phyloP scores from a whole-genome alignment of 2,329 filamentous ascomycete genomes.

The Colletotrichum sp. region DNA sequence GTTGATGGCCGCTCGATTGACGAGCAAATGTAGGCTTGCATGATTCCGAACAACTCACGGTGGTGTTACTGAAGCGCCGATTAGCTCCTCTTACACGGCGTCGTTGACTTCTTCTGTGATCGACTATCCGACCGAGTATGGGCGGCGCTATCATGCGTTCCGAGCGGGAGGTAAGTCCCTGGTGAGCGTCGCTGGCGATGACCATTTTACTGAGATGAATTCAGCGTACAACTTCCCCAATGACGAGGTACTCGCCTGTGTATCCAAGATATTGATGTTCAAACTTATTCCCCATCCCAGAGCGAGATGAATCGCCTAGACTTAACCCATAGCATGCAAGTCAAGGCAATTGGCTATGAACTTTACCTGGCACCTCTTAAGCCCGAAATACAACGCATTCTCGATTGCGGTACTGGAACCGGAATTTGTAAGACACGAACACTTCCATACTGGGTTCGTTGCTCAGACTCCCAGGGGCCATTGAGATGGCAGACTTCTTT shows the following conservation, averaged over 20 bases:
- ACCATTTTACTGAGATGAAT: neutral
- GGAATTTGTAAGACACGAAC: neutral
- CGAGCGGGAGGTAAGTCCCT: neutral
- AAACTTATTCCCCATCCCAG: neutral
- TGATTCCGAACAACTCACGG: neutral
- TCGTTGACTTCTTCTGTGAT: neutral
- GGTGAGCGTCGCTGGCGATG: neutral
- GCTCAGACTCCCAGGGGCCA: neutral
- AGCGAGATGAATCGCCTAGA: neutral
- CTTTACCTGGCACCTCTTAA: neutral
- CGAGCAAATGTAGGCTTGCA: neutral
- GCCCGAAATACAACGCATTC: neutral
- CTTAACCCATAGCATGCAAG: neutral
- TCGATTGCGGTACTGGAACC: neutral
- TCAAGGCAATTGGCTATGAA: neutral
- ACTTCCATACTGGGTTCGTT: neutral
- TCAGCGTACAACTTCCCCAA: neutral
- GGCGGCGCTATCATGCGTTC: neutral
- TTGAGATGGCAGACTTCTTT: neutral
- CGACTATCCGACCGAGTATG: neutral
- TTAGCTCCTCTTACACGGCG: neutral
- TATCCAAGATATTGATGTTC: neutral
- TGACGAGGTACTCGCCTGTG: neutral
- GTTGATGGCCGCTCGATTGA: neutral
- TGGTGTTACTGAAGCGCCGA: neutral